These are phyloP conservation scores for Sanghuangporus baumii DNA, from an alignment of 1,284 basidiomycete genomes.

Conservation along the genomic window DNA sequence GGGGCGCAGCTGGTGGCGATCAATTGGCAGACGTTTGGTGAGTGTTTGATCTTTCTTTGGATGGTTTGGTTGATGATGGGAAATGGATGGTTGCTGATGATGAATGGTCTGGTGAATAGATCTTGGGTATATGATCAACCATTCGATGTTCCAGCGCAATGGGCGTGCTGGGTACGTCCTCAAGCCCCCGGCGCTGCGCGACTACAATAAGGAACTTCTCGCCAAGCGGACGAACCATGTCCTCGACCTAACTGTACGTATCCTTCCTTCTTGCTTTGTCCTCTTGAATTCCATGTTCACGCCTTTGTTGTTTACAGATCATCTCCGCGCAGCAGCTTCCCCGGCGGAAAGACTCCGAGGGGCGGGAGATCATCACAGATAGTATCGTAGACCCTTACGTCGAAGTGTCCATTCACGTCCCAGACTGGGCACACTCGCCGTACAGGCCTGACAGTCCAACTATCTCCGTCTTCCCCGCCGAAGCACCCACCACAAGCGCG, in stretches of 20 bases:
- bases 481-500: slow-evolving; percentile 24
- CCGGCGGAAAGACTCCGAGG: slow-evolving; percentile 58
- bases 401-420: slow-evolving; percentile 72
- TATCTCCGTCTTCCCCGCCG: neutral
- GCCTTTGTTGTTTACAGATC: slow-evolving; percentile 38
- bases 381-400: slow-evolving; percentile 69
- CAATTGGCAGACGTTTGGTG: slow-evolving; percentile 97
- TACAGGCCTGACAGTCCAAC: slow-evolving; percentile 25
- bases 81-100: neutral
- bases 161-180: slow-evolving; percentile 85
- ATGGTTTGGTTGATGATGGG: neutral
- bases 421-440: slow-evolving; percentile 55
- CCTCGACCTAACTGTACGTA: slow-evolving; percentile 57
- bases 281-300: neutral
- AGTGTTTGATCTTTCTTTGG: slow-evolving; percentile 22
- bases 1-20: slow-evolving; percentile 94
- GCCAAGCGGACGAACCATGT: slow-evolving; percentile 51
- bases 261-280: neutral
- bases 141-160: slow-evolving; percentile 91
- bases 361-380: slow-evolving; percentile 57
- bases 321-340: slow-evolving; percentile 95
- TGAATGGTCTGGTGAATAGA: slow-evolving; percentile 41
- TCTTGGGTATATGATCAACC: slow-evolving; percentile 85
- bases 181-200: slow-evolving; percentile 78
- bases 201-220: slow-evolving; percentile 57